A percentile compares a stretch with the other conserved stretches of the same genome.
These are phyloP conservation scores for Conticribra guillardii DNA, from an alignment of 108 stramenopile genomes.

Conservation along the genomic window DNA sequence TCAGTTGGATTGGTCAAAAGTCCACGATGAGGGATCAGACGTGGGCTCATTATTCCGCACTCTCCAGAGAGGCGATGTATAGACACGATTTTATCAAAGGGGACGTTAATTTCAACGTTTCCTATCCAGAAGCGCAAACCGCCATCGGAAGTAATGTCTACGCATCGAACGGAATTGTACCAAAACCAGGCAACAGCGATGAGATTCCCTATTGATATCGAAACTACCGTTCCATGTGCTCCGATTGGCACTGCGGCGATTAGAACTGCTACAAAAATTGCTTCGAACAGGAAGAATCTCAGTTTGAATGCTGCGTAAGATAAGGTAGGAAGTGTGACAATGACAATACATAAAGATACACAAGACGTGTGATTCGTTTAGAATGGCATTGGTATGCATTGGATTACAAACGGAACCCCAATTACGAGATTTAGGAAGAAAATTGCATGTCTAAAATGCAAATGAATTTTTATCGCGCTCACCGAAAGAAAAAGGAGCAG, in stretches of 20 bases:
- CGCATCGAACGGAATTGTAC: slow-evolving; percentile 88
- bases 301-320: slow-evolving; percentile 74
- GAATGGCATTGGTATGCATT: no score
- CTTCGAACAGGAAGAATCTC: slow-evolving; percentile 74
- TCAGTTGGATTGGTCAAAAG: slow-evolving; percentile 71
- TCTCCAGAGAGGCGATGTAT: slow-evolving; percentile 59
- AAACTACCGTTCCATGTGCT: slow-evolving; percentile 84
- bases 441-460: slow-evolving; percentile 1
- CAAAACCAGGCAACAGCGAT: slow-evolving; percentile 86
- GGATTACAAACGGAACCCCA: no score
- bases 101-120: slow-evolving; percentile 86
- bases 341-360: no score
- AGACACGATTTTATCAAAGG: slow-evolving; percentile 80
- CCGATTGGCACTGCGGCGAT: slow-evolving; percentile 81
- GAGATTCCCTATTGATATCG: slow-evolving; percentile 79
- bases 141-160: slow-evolving; percentile 83
- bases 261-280: slow-evolving; percentile 65
- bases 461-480: slow-evolving; percentile 19
- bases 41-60: slow-evolving; percentile 40
- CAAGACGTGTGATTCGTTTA: no score
- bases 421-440: background rate
- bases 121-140: slow-evolving; percentile 90
- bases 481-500: slow-evolving; percentile 82
- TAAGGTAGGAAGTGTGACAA: background rate
- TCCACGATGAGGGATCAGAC: slow-evolving; percentile 73